phyloP scores from a whole-genome alignment of 805 yeast genomes.

The Candida wancherniae region DNA sequence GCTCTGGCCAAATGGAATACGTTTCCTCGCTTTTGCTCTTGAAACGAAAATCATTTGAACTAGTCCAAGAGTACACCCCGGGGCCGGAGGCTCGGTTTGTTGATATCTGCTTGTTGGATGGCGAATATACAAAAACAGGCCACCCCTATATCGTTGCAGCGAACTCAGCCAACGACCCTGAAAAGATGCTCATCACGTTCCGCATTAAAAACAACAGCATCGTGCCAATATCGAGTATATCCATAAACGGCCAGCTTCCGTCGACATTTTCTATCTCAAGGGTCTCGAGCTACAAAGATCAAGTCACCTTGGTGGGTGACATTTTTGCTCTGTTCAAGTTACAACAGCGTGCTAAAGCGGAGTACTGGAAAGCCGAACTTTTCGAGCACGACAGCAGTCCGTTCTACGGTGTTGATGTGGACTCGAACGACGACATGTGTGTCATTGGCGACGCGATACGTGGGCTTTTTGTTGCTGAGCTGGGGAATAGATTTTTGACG shows the following conservation, averaged over 20 bases:
- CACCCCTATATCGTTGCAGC: conserved; percentile 7
- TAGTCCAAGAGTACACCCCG: conserved; percentile 4
- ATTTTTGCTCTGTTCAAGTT: conserved; percentile 1
- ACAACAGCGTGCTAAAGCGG: neutral
- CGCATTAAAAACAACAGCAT: conserved; percentile 3
- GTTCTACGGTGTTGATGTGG: conserved; percentile 14
- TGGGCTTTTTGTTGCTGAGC: conserved; percentile 7
- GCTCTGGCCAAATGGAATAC: conserved; percentile 3
- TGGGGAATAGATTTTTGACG: neutral
- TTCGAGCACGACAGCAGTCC: conserved; percentile 1
- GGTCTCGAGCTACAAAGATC: conserved; percentile 2
- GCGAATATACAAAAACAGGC: neutral
- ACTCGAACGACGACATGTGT: conserved; percentile 2
- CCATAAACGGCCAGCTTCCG: conserved; percentile 7
- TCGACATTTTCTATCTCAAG: conserved; percentile 4
- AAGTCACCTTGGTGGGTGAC: conserved; percentile 8
- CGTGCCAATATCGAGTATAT: neutral
- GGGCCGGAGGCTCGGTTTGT: conserved; percentile 1
- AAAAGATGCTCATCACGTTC: conserved; percentile 3
- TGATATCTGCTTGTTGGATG: conserved; percentile 6
- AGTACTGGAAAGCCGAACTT: conserved; percentile 4
- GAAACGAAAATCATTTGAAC: conserved; percentile 3
- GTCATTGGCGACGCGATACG: conserved; percentile 9
- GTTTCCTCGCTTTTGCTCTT: conserved; percentile 5
- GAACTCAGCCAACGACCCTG: conserved; percentile 1